These are phyloP conservation scores for Daldinia bambusicola DNA, from an alignment of 495 filamentous ascomycete genomes.

Conservation along the genomic window DNA sequence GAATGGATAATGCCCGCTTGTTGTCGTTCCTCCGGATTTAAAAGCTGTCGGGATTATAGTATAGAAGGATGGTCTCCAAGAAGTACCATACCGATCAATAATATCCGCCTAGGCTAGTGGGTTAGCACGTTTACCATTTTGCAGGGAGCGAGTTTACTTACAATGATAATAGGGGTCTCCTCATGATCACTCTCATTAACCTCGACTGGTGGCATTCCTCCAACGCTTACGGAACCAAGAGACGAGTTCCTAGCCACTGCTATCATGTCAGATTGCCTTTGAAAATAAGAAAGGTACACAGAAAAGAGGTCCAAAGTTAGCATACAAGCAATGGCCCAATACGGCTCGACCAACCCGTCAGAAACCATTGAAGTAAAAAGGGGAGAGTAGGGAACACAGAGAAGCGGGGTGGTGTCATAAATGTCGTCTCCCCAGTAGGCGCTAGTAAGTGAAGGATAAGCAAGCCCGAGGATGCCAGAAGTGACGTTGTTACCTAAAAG, in stretches of 20 bases:
- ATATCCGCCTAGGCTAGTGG: neutral
- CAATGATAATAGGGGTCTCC: slow-evolving; percentile 55
- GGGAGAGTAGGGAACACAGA: slow-evolving; percentile 61
- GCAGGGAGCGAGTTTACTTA: slow-evolving; percentile 32
- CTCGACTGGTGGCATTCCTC: slow-evolving; percentile 56
- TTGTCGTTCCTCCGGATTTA: slow-evolving; percentile 47
- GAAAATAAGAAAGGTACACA: neutral
- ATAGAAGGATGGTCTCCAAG: slow-evolving; percentile 5
- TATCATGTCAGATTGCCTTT: neutral
- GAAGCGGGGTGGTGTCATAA: slow-evolving; percentile 44
- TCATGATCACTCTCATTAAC: slow-evolving; percentile 47
- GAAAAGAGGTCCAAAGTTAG: neutral
- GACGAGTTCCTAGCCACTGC: slow-evolving; percentile 52
- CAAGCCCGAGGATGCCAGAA: slow-evolving; percentile 70
- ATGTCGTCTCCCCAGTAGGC: slow-evolving; percentile 37
- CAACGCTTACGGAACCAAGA: slow-evolving; percentile 62
- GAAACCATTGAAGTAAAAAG: slow-evolving; percentile 55
- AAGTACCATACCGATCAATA: neutral
- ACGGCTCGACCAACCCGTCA: neutral
- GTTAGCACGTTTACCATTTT: neutral
- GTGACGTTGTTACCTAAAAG: slow-evolving; percentile 52
- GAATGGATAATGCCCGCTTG: slow-evolving; percentile 52
- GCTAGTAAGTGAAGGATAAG: slow-evolving; percentile 60
- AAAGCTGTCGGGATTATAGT: slow-evolving; percentile 26
- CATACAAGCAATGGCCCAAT: neutral